These are phyloP conservation scores for Pichia manshurica DNA, from an alignment of 805 yeast species.

Conservation along the genomic window DNA sequence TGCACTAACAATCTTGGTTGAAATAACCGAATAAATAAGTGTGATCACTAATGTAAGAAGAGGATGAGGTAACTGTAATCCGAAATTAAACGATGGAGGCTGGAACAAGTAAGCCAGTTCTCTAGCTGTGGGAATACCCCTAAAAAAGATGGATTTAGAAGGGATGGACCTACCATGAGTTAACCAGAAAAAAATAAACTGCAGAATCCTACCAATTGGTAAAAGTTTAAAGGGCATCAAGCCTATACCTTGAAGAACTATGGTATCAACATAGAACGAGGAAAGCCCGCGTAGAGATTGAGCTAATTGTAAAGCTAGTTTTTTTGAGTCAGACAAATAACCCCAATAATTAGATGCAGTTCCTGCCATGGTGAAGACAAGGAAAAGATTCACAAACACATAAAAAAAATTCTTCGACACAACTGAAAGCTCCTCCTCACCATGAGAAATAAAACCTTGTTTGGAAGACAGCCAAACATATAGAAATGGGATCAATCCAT, in stretches of 20 bases:
- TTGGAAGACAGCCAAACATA: constrained; percentile 75
- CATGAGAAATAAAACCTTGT: constrained; percentile 87
- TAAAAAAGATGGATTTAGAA: constrained; percentile 11
- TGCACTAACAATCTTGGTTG: constrained; percentile 78
- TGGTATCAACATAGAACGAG: constrained; percentile 83
- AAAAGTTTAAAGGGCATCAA: constrained; percentile 86
- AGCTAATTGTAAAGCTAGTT: constrained; percentile 82
- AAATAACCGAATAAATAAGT: constrained; percentile 80
- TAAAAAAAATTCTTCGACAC: constrained; percentile 92
- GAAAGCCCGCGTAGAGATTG: constrained; percentile 74
- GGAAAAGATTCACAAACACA: constrained; percentile 86
- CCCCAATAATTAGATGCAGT: constrained; percentile 81
- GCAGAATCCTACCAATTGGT: constrained; percentile 69
- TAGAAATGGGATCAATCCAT: constrained; percentile 75
- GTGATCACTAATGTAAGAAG: constrained; percentile 78
- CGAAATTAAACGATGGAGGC: constrained; percentile 91
- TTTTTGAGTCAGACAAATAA: constrained; percentile 79
- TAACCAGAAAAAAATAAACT: constrained; percentile 62
- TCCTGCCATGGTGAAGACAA: constrained; percentile 91
- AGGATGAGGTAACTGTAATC: constrained; percentile 88
- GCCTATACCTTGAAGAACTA: constrained; percentile 77
- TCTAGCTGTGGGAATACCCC: constrained; percentile 59
- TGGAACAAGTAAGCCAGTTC: constrained; percentile 69
- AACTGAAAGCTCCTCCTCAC: constrained; percentile 86
- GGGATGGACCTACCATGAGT: constrained; percentile 29